Base-by-base conservation (phyloP, 441 rosid genomes). In the Aleurites moluccanus region DNA sequence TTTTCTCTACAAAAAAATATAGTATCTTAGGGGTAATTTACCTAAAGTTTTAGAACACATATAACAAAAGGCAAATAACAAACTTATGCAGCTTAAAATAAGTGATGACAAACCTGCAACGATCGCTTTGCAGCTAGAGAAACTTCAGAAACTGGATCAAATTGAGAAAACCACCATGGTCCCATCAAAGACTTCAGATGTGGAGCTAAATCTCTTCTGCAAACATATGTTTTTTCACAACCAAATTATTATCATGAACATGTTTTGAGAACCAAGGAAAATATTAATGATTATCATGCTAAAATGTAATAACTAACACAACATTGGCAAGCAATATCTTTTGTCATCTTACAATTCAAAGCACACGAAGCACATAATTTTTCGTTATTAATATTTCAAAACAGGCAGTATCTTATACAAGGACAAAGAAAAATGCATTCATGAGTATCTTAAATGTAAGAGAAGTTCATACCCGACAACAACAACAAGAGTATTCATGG, bases 141-240 rank as follows among this genome's bases (percentile, higher is more conserved):
- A 87, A 93, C 97, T 89, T 96, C 98, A 80, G 88, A 83, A 86
- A 74, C 89, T 70, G 88, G 77, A 85, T 96, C 99, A 76, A 96
- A 96, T 82, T 93, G 99, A 67, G 99, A 89, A 87, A 88, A 87
- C 98, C 99, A 96, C 99, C 99, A 96, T 20, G 98, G 98, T 72
- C 99, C 99, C 94, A 96, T 91, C 78, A 93, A 77, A 76, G 91
- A 83, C 83, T 92, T 96, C 78, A 96, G 79, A 80, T 93, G 97
- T 2, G 89, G 97, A 72, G 97, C 98, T 83, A 96, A 83, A 82
- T 96, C 97, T 86, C 99, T 85, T 87, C 98, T 96, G 85, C 30
- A 61, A 79, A 74, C 78, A 74, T 21, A 47, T 42, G 71, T 72
- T 62, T 28, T 62, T 76, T 63, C 70, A 78, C n/a, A 38, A 49